These are phyloP conservation scores for Neurospora sp. DNA, from an alignment of 495 filamentous ascomycete species.

Conservation along the genomic window DNA sequence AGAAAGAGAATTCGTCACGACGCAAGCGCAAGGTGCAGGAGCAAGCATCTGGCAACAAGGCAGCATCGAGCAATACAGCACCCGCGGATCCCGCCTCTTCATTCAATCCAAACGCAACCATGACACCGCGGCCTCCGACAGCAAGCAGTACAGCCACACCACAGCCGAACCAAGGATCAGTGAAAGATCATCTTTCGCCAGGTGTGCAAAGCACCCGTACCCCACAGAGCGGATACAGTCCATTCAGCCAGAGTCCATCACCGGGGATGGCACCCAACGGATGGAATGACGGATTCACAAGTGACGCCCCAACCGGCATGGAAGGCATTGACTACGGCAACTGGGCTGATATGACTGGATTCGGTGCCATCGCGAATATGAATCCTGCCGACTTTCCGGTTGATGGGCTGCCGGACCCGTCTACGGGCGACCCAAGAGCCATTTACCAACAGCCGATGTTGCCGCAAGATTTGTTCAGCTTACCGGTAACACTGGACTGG, in stretches of 20 bases:
- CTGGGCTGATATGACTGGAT: constrained; percentile 40
- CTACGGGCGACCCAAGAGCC: constrained; percentile 13
- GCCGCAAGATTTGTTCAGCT: constrained; percentile 93
- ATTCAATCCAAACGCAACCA: constrained; percentile 23
- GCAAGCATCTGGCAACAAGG: constrained; percentile 14
- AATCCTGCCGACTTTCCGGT: not conserved
- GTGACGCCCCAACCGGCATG: constrained; percentile 6
- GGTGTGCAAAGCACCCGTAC: constrained; percentile 29
- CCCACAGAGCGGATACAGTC: constrained; percentile 21
- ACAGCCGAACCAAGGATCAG: constrained; percentile 16
- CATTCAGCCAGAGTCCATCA: constrained; percentile 21
- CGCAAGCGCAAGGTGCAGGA: constrained; percentile 71
- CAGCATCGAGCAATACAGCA: constrained; percentile 9
- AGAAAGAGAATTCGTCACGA: constrained; percentile 64
- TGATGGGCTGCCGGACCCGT: constrained; percentile 29
- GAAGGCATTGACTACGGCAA: constrained; percentile 27
- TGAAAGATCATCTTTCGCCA: constrained; percentile 28
- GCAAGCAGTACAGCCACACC: constrained; percentile 25
- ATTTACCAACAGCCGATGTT: constrained; percentile 74
- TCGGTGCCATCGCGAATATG: constrained; percentile 17
- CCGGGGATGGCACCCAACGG: constrained; percentile 21
- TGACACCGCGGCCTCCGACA: constrained; percentile 22
- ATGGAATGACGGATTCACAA: constrained; percentile 20
- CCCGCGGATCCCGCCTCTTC: constrained; percentile 18
- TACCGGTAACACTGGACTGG: constrained; percentile 96